Evolutionary conservation across 257 asterid species (phyloP), one percentile per base, ranked within the genome.

Genomic region (Solanum microdontum): DNA sequence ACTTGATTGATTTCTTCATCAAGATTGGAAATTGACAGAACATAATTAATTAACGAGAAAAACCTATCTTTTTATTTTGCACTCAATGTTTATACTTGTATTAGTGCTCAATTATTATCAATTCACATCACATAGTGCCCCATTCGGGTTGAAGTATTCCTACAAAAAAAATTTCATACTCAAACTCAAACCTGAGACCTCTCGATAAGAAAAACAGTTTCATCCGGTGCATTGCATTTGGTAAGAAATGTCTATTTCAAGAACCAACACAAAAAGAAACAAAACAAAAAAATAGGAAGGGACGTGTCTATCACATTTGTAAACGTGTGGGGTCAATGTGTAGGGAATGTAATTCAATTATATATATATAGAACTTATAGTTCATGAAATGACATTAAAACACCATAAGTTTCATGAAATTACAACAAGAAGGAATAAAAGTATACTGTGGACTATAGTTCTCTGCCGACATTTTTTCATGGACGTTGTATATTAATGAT

Each of bases 401-500:
- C 8, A 34, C 83, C 39, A 45, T 8, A 68, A 82, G 40, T 68
- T 12, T 51, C 4, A 40, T 17, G 73, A 79, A 39, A 87, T 62
- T 87, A 40, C 83, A 24, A 12, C 0, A 79, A 39, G 89, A 24
- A 70, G 82, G 84, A 36, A 40, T 45, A 83, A 87, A 60, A 83
- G 79, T 76, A 43, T 80, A 6, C 6, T 17, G 32, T 68, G 40
- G 32, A 23, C 40, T 60, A 0, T 62, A 37, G 36, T 43, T 5
- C 26, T 72, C 73, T 84, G 83, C 90, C 90, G 90, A 88, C 90
- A 88, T 84, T 13, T 30, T 74, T 60, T 30, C 2, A 32, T 24
- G 60, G 80, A 26, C 36, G 37, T 55, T 58, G 87, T 24, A 30
- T n/a, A 23, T 11, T 62, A 62, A 62, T 32, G 70, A 64, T 1